Base-by-base conservation (phyloP, 306 rosid species). In the Malus sieversii region DNA sequence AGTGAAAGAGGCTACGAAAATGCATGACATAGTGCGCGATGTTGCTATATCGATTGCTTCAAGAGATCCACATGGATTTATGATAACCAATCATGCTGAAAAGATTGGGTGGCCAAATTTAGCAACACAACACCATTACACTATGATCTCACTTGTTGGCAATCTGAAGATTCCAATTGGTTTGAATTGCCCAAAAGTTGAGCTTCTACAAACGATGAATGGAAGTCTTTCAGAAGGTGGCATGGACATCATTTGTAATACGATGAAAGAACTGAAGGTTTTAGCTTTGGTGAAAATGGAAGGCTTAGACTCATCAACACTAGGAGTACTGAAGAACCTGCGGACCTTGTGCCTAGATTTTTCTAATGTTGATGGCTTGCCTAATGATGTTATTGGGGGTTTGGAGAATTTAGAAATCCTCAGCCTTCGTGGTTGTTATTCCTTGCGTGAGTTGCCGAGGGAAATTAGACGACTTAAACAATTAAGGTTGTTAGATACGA, bases 21-120 rank as follows among this genome's bases (percentile, higher is more conserved):
- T 80, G 79, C 83, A 80, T 2, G 79, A 74, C 61, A 1, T 80
- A 4, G 52, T 74, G 33, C 71, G 75, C 8, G 79, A 80, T 68
- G 83, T 74, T 73, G 64, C 65, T 38, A 59, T 74, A 59, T 5
- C 0, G 0, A 81, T 81, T 52, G 63, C 80, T 14, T 68, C 66
- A 4, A 25, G 22, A 45, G 61, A 80, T 3, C 61, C 1, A 20
- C 61, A 23, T 19, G 38, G 68, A 62, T 40, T 20, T 65, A 0
- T 23, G 19, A 15, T 69, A 18, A 23, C 14, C 15, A 1, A 23
- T 16, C 0, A 23, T 14, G 59, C 30, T 12, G 29, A 27, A 27
- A 27, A 27, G 29, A 27, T 27, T 27, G 42, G 51, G 20, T 25
- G 73, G 55, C 42, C 51, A 45, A 16, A 48, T 5, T 4, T 48